Evolutionary conservation across 176 grass and related monocot species (phyloP).

Genomic region (Carex scoparia): DNA sequence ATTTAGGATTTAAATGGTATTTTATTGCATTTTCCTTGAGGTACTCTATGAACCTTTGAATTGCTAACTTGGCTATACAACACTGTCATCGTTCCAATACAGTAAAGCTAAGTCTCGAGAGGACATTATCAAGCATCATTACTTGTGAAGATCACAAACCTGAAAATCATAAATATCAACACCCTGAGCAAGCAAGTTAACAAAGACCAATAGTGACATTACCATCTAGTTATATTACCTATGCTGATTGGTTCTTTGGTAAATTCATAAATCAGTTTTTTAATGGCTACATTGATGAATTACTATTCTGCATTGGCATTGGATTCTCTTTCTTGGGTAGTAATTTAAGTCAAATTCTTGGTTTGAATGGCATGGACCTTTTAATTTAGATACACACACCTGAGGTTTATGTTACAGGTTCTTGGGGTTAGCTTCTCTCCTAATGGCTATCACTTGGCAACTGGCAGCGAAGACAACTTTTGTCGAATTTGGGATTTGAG

Average conservation of each 20-base stretch:
- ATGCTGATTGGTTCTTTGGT: neutral
- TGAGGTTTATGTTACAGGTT: slow-evolving; percentile 45
- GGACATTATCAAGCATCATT: neutral
- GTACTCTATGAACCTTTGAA: neutral
- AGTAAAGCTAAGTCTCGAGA: neutral
- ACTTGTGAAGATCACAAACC: neutral
- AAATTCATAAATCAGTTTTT: neutral
- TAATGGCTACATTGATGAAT: neutral
- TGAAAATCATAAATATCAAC: neutral
- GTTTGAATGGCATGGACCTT: slow-evolving; percentile 15
- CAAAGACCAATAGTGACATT: neutral
- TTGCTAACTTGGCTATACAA: neutral
- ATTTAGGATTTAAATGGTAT: neutral
- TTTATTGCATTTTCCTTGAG: neutral
- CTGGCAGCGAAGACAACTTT: slow-evolving; percentile 88
- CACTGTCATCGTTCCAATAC: neutral
- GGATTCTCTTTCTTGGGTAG: neutral
- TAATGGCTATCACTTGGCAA: slow-evolving; percentile 83
- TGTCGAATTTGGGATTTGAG: slow-evolving; percentile 98
- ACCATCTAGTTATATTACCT: neutral
- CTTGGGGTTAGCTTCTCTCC: slow-evolving; percentile 84
- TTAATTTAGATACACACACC: neutral
- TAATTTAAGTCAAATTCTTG: neutral
- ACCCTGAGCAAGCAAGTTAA: neutral
- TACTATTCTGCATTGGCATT: neutral